These are phyloP conservation scores for Cordyceps cicadae DNA, from an alignment of 2,329 filamentous ascomycete genomes.

Conservation along the genomic window DNA sequence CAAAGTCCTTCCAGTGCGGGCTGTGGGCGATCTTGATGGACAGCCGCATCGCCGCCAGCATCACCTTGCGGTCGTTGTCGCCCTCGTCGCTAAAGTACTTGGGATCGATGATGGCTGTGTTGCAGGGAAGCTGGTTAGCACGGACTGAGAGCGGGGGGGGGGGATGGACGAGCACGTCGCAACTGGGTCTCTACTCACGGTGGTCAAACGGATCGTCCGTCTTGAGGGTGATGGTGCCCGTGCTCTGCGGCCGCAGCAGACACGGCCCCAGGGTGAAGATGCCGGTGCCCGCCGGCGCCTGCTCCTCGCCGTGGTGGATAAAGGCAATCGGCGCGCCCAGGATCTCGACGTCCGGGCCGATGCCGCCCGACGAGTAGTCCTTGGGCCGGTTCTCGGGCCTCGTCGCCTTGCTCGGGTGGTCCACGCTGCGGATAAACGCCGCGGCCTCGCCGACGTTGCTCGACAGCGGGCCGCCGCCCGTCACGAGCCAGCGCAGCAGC, in stretches of 20 bases:
- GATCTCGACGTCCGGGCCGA: slow-evolving; percentile 15
- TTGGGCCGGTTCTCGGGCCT: slow-evolving; percentile 9
- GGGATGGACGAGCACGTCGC: no score
- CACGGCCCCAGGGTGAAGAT: slow-evolving; percentile 13
- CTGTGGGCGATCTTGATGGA: slow-evolving; percentile 14
- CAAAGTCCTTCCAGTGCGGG: slow-evolving; percentile 11
- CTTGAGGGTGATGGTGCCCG: slow-evolving; percentile 14
- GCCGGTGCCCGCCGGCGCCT: background rate
- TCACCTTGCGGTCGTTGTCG: slow-evolving; percentile 16
- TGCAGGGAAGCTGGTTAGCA: no score
- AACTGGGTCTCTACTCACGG: slow-evolving; percentile 14
- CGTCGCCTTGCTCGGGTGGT: slow-evolving; percentile 9
- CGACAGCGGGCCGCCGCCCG: slow-evolving; percentile 14
- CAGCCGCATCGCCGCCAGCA: slow-evolving; percentile 14
- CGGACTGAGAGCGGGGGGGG: no score
- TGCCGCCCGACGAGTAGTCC: slow-evolving; percentile 14
- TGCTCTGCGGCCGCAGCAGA: slow-evolving; percentile 15
- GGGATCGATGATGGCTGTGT: slow-evolving; percentile 16
- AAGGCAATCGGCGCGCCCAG: slow-evolving; percentile 13
- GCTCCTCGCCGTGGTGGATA: slow-evolving; percentile 17
- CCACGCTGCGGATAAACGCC: slow-evolving; percentile 15
- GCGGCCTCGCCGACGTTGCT: slow-evolving; percentile 16
- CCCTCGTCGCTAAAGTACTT: slow-evolving; percentile 15
- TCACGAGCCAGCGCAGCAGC: slow-evolving; percentile 14
- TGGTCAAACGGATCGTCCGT: slow-evolving; percentile 15